phyloP scores from a whole-genome alignment of 2,329 filamentous ascomycete genomes.

The Colletotrichum falcatum region DNA sequence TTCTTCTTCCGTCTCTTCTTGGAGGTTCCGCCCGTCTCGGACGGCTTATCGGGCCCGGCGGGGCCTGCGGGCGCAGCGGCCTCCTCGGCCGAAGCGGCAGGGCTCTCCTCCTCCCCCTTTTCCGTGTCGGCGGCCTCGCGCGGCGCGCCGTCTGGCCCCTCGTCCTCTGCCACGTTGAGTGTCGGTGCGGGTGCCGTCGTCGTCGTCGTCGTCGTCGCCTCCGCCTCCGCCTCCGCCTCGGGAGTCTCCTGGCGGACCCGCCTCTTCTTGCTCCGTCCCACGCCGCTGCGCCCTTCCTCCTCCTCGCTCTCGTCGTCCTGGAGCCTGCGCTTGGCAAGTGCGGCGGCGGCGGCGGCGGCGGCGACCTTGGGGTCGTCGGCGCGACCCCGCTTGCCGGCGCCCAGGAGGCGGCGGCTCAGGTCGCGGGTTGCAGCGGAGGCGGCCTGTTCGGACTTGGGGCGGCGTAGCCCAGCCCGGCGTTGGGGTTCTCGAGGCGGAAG shows the following conservation, averaged over 20 bases:
- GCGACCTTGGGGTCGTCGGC: constrained; percentile 34
- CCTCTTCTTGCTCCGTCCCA: constrained; percentile 54
- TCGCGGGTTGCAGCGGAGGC: constrained; percentile 46
- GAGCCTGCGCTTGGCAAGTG: constrained; percentile 33
- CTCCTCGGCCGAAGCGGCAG: neutral
- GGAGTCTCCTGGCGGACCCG: constrained; percentile 38
- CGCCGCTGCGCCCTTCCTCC: constrained; percentile 51
- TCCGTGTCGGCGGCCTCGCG: neutral
- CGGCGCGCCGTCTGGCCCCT: neutral
- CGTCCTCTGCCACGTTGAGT: neutral
- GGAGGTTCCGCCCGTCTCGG: constrained; percentile 33
- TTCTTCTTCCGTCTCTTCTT: constrained; percentile 46
- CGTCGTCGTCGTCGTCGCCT: too few relatives aligned
- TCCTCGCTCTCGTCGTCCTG: constrained; percentile 48
- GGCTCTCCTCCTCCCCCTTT: neutral
- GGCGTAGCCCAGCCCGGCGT: constrained; percentile 58
- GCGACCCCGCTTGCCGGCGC: constrained; percentile 39
- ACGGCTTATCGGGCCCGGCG: neutral
- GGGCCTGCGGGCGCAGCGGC: neutral
- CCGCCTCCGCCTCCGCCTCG: constrained; percentile 2
- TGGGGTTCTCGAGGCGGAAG: constrained; percentile 45
- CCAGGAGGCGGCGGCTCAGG: constrained; percentile 49
- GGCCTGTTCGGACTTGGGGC: constrained; percentile 44
- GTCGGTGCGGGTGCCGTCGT: neutral
- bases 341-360: constrained; percentile 23